Conservation (phyloP, 2,329 filamentous ascomycete genomes). For the Lojkania enalia region DNA sequence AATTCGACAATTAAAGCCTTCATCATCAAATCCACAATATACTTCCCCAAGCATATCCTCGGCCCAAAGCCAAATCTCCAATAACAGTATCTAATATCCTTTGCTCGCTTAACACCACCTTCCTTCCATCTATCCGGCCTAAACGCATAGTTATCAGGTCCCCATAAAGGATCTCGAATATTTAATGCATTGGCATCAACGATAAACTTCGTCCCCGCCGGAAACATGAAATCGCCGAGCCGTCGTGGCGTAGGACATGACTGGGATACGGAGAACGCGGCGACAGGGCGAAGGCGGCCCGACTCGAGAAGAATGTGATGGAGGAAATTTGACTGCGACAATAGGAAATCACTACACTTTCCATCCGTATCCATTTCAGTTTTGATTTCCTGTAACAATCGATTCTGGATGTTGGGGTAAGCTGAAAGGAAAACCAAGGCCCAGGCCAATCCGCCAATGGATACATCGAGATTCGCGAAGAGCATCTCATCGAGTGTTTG, state of each 20-base stretch:
- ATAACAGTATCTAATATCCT: slow-evolving; percentile 42
- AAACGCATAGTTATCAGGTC: slow-evolving; percentile 38
- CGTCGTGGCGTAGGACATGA: slow-evolving; percentile 40
- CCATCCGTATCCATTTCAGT: neutral
- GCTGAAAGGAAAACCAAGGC: slow-evolving; percentile 49
- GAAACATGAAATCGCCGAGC: slow-evolving; percentile 30
- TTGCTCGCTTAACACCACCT: slow-evolving; percentile 16
- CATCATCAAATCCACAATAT: slow-evolving; percentile 41
- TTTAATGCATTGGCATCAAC: slow-evolving; percentile 52
- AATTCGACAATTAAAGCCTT: slow-evolving; percentile 14
- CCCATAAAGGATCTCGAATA: slow-evolving; percentile 46
- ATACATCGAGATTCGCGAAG: slow-evolving; percentile 55
- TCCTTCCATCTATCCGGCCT: slow-evolving; percentile 31
- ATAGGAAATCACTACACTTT: slow-evolving; percentile 8
- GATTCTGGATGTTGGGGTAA: slow-evolving; percentile 35
- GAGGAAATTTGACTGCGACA: slow-evolving; percentile 4
- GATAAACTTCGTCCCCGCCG: slow-evolving; percentile 45
- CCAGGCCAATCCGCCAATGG: slow-evolving; percentile 50
- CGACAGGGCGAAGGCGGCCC: slow-evolving; percentile 44
- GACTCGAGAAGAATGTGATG: slow-evolving; percentile 46
- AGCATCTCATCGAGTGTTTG: slow-evolving; percentile 54
- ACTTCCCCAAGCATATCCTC: slow-evolving; percentile 50
- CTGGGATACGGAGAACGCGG: slow-evolving; percentile 50
- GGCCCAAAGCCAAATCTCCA: slow-evolving; percentile 54
- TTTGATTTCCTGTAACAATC: neutral